Percentiles rank a stretch among this genome's conserved stretches.
Evolutionary conservation across 257 asterid species (phyloP).

Genomic region (Petrea volubilis): DNA sequence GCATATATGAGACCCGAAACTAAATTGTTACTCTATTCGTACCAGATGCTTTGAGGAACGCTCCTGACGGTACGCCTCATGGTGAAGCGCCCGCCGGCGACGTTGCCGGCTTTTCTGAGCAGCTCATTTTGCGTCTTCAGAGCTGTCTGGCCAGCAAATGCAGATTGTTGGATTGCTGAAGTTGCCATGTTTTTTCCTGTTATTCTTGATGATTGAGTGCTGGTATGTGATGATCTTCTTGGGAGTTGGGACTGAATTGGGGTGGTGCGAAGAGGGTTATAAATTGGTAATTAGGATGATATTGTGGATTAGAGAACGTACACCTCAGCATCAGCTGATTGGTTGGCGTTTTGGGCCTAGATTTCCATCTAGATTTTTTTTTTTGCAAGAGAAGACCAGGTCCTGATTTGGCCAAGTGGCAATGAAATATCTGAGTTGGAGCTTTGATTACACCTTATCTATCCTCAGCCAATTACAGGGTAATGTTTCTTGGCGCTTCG

Average conservation of each 20-base stretch:
- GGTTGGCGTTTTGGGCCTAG: conserved; percentile 44
- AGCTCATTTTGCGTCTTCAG: conserved; percentile 71
- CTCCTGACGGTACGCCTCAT: conserved; percentile 92
- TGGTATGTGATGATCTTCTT: neutral
- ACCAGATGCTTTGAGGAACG: conserved; percentile 90
- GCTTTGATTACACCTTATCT: neutral
- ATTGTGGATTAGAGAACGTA: conserved; percentile 44
- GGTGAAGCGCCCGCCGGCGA: conserved; percentile 65
- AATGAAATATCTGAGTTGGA: conserved; percentile 22
- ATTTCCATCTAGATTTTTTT: conserved; percentile 45
- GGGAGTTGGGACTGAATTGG: conserved; percentile 13
- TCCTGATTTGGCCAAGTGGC: conserved; percentile 49
- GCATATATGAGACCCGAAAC: too few relatives aligned
- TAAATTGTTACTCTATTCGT: too few relatives aligned
- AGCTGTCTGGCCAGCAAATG: conserved; percentile 68
- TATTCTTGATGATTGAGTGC: neutral
- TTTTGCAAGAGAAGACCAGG: conserved; percentile 33
- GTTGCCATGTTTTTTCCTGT: conserved; percentile 50
- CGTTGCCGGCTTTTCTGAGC: conserved; percentile 54
- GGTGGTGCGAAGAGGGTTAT: neutral
- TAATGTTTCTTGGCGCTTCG: neutral
- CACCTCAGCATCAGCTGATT: conserved; percentile 49
- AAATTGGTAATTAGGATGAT: conserved; percentile 23
- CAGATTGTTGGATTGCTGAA: conserved; percentile 71
- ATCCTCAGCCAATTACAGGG: neutral